Conservation (phyloP, 768 basidiomycete genomes). For the Hygrocybe punicea region DNA sequence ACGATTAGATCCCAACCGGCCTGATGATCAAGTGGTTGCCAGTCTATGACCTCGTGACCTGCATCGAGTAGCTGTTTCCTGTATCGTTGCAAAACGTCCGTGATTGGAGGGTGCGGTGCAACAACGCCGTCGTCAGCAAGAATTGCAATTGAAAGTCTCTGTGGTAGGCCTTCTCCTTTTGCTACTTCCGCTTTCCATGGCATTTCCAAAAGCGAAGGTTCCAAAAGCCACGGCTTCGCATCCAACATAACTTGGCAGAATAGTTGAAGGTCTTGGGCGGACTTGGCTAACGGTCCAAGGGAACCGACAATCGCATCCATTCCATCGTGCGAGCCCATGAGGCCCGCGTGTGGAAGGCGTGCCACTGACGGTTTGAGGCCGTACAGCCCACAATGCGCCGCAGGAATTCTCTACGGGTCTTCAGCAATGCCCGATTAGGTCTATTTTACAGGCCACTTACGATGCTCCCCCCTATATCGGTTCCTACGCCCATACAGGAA, state of each 20-base stretch:
- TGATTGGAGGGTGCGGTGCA: slow-evolving; percentile 49
- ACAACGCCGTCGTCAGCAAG: slow-evolving; percentile 51
- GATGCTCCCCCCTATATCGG: slow-evolving; percentile 55
- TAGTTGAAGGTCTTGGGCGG: slow-evolving; percentile 47
- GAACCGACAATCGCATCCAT: slow-evolving; percentile 57
- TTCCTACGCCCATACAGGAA: slow-evolving; percentile 58
- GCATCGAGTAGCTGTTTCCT: slow-evolving; percentile 45
- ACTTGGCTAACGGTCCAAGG: slow-evolving; percentile 55
- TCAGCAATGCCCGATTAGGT: not conserved
- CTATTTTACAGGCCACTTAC: not conserved
- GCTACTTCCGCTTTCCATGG: slow-evolving; percentile 43
- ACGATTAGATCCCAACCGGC: not conserved
- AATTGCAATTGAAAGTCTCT: slow-evolving; percentile 47
- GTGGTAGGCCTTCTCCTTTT: slow-evolving; percentile 40
- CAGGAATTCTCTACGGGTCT: slow-evolving; percentile 28
- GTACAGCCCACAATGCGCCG: slow-evolving; percentile 56
- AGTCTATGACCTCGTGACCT: slow-evolving; percentile 44
- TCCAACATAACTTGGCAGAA: slow-evolving; percentile 54
- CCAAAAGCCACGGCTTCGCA: slow-evolving; percentile 51
- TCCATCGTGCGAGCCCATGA: slow-evolving; percentile 49
- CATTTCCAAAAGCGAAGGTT: slow-evolving; percentile 50
- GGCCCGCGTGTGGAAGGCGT: slow-evolving; percentile 54
- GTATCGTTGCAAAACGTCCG: slow-evolving; percentile 48
- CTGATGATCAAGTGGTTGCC: slow-evolving; percentile 46
- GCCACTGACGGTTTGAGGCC: slow-evolving; percentile 54